Evolutionary conservation across 2,329 filamentous ascomycete genomes (phyloP).

Genomic region (Aspergillus versicolor): DNA sequence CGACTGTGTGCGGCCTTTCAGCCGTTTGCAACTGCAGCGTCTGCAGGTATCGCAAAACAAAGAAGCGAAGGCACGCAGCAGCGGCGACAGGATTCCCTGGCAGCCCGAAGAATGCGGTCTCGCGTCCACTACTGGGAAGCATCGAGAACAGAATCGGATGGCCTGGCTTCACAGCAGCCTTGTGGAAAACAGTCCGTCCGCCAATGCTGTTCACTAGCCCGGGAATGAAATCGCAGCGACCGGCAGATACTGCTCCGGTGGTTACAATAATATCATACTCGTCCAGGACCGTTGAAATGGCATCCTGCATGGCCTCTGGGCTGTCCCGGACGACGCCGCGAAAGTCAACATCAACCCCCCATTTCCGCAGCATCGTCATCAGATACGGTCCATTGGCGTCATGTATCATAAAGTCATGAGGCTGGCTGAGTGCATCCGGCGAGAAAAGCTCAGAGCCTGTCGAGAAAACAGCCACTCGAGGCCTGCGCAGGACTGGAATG

Average conservation of each 20-base stretch:
- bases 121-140: constrained; percentile 4
- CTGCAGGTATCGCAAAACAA: constrained; percentile 27
- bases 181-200: constrained; percentile 26
- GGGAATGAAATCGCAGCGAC: constrained; percentile 27
- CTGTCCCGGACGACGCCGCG: constrained; percentile 22
- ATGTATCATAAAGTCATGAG: constrained; percentile 11
- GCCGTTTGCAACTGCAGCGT: constrained; percentile 10
- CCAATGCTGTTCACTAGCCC: constrained; percentile 19
- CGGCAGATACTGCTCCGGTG: constrained; percentile 30
- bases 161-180: constrained; percentile 29
- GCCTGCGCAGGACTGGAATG: constrained; percentile 15
- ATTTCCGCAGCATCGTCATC: constrained; percentile 12
- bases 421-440: background rate
- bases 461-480: constrained; percentile 20
- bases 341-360: constrained; percentile 20
- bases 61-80: constrained; percentile 29
- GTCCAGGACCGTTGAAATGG: constrained; percentile 1
- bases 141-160: constrained; percentile 29
- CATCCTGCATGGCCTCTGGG: constrained; percentile 8
- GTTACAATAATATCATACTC: constrained; percentile 27
- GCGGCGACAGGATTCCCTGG: constrained; percentile 29
- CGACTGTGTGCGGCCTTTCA: constrained; percentile 2
- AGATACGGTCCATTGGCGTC: constrained; percentile 29
- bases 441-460: constrained; percentile 19
- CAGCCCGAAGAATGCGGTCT: constrained; percentile 27